A percentile compares a stretch with the other conserved stretches of the same genome.
These are phyloP conservation scores for Pisolithus albus DNA, from an alignment of 768 basidiomycete genomes.

Conservation along the genomic window DNA sequence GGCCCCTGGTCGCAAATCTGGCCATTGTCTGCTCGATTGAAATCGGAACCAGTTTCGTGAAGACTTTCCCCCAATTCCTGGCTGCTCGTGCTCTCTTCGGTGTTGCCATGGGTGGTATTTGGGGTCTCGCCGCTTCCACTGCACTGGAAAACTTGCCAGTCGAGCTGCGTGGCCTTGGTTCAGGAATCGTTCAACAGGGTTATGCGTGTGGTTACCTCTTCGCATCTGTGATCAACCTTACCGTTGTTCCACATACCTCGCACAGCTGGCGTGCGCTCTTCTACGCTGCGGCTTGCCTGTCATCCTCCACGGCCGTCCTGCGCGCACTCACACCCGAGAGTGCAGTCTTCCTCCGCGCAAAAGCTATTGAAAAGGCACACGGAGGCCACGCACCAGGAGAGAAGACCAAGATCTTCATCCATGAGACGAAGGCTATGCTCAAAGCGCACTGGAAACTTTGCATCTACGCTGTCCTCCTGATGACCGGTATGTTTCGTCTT, in stretches of 20 bases:
- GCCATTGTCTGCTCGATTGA: constrained; percentile 65
- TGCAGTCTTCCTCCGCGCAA: constrained; percentile 61
- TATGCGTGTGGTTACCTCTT: constrained; percentile 84
- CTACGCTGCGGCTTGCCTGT: constrained; percentile 71
- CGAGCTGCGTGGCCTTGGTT: constrained; percentile 79
- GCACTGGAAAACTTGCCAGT: constrained; percentile 87
- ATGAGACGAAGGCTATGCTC: constrained; percentile 69
- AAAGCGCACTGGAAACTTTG: constrained; percentile 76
- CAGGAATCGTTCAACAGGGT: constrained; percentile 83
- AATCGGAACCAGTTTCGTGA: constrained; percentile 74
- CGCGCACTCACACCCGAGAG: constrained; percentile 74
- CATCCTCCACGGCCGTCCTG: constrained; percentile 59
- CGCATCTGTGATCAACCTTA: constrained; percentile 77
- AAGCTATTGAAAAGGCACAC: constrained; percentile 40
- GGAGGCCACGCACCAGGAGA: constrained; percentile 29
- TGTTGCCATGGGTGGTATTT: constrained; percentile 84
- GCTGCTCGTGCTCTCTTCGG: constrained; percentile 80
- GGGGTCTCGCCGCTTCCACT: constrained; percentile 78
- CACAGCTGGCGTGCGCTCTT: constrained; percentile 72
- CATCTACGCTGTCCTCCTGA: constrained; percentile 77
- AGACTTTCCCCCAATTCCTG: constrained; percentile 73
- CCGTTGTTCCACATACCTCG: constrained; percentile 32
- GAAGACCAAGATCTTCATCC: constrained; percentile 68
- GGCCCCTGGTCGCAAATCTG: constrained; percentile 79
- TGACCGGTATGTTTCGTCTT: constrained; percentile 43